phyloP scores from a whole-genome alignment of 2,329 filamentous ascomycete species.

The Ophiostoma pallidulum region DNA sequence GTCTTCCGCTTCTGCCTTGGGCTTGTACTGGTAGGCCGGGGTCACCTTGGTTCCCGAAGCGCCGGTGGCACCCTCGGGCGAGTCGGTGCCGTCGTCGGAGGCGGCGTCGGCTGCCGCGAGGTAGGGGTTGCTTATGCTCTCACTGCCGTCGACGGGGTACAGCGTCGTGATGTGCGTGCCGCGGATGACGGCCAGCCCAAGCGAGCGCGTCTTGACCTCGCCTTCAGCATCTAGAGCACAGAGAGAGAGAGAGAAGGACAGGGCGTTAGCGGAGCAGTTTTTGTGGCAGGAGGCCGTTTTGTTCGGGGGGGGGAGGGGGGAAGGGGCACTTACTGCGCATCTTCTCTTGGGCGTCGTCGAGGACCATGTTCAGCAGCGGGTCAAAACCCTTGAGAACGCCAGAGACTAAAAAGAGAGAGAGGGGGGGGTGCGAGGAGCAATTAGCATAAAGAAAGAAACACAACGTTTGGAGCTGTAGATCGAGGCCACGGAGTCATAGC shows the following conservation, averaged over 20 bases:
- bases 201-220: conserved; percentile 69
- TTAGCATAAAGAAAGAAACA: too few relatives aligned
- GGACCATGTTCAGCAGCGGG: conserved; percentile 92
- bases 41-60: conserved; percentile 6
- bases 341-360: conserved; percentile 87
- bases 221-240: conserved; percentile 70
- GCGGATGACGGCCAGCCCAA: conserved; percentile 81
- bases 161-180: conserved; percentile 90
- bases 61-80: background rate
- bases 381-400: conserved; percentile 93
- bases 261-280: too few relatives aligned
- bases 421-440: too few relatives aligned
- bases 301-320: too few relatives aligned
- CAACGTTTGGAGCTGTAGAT: too few relatives aligned
- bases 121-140: conserved; percentile 94
- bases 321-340: conserved; percentile 58
- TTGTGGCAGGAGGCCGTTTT: too few relatives aligned
- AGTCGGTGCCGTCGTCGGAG: conserved; percentile 3
- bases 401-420: conserved; percentile 47
- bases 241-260: background rate
- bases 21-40: conserved; percentile 17
- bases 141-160: conserved; percentile 86
- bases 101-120: conserved; percentile 58
- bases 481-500: too few relatives aligned
- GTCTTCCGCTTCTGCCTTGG: conserved; percentile 14